Evolutionary conservation across 2,329 filamentous ascomycete species (phyloP), one percentile per base, ranked within the genome.

Genomic region (Fusarium pseudocircinatum): DNA sequence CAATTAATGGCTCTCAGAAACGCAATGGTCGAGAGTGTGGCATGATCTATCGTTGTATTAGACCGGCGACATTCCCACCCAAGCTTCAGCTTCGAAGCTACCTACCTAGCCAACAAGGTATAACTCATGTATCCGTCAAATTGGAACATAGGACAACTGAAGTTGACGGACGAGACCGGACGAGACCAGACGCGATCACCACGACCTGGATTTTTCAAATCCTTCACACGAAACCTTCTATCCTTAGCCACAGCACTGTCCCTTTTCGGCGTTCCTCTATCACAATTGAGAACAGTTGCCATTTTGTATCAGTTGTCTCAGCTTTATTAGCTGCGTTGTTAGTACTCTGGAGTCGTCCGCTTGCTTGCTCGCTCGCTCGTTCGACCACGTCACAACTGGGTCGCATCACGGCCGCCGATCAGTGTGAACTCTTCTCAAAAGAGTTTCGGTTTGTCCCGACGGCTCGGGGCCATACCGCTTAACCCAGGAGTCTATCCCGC

Each of bases 381-480:
- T 77, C 50, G 76, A 76, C 73, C 76, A 78, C 76, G 69, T 78
- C 76, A 77, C 74, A 54, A 58, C 59, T 68, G 52, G 64, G 75
- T 68, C 69, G 68, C 75, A 77, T 67, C 42, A 63, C 50, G 63
- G 72, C 57, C 62, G 70, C 70, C 47, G 72, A 75, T 72, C 67
- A 57, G 63, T 66, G 61, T 52, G 61, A 73, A 64, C 52, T 46
- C 73, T 66, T 50, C 60, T 73, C 61, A 52, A 72, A 46, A 71
- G 63, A 65, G 60, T 74, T 69, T 71, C 67, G 63, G 61, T 40
- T 68, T 72, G 69, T 63, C 65, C 74, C 74, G 74, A 77, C 56
- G 62, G 58, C 54, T 73, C 46, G 64, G 74, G 54, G 60, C 47
- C 57, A 61, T 52, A 46, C 40, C 36, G 37, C 47, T 66, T 63